phyloP scores from a whole-genome alignment of 2,329 filamentous ascomycete species.

The Phaeophleospora eucalypticola region DNA sequence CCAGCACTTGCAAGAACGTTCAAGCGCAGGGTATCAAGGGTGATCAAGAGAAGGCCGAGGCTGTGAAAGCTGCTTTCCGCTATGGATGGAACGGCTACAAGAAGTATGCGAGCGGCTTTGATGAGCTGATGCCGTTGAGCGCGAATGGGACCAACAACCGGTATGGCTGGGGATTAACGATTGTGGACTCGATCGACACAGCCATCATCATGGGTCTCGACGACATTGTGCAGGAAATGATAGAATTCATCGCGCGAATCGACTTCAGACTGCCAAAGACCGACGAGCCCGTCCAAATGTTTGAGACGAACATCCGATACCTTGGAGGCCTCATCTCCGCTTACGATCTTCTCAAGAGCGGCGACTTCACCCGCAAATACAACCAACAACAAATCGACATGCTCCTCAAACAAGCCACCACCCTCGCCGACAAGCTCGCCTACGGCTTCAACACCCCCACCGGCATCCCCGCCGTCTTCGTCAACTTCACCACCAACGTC shows the following conservation, averaged over 20 bases:
- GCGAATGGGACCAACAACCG: slow-evolving; percentile 13
- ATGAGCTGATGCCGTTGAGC: slow-evolving; percentile 15
- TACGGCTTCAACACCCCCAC: slow-evolving; percentile 73
- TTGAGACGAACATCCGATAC: slow-evolving; percentile 24
- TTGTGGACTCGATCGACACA: slow-evolving; percentile 23
- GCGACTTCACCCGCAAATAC: slow-evolving; percentile 18
- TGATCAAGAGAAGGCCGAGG: slow-evolving; percentile 11
- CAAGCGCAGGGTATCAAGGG: slow-evolving; percentile 5
- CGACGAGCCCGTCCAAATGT: slow-evolving; percentile 9
- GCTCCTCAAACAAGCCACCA: slow-evolving; percentile 63
- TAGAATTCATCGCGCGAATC: slow-evolving; percentile 20
- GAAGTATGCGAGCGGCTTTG: slow-evolving; percentile 33
- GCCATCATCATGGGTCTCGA: slow-evolving; percentile 25
- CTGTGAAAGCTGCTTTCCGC: slow-evolving; percentile 15
- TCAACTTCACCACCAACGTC: slow-evolving; percentile 36
- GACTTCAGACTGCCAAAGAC: slow-evolving; percentile 35
- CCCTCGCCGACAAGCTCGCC: slow-evolving; percentile 67
- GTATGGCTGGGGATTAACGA: slow-evolving; percentile 28
- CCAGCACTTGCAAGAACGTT: slow-evolving; percentile 13
- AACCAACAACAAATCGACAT: slow-evolving; percentile 45
- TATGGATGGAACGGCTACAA: slow-evolving; percentile 18
- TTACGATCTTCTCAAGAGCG: slow-evolving; percentile 21
- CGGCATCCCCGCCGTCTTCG: slow-evolving; percentile 68
- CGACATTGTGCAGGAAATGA: slow-evolving; percentile 21
- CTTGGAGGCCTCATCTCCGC: slow-evolving; percentile 26